Evolutionary conservation across 805 yeast genomes (phyloP), one percentile per base, ranked within the genome.

Genomic region (Maudiozyma pseudohumilis): DNA sequence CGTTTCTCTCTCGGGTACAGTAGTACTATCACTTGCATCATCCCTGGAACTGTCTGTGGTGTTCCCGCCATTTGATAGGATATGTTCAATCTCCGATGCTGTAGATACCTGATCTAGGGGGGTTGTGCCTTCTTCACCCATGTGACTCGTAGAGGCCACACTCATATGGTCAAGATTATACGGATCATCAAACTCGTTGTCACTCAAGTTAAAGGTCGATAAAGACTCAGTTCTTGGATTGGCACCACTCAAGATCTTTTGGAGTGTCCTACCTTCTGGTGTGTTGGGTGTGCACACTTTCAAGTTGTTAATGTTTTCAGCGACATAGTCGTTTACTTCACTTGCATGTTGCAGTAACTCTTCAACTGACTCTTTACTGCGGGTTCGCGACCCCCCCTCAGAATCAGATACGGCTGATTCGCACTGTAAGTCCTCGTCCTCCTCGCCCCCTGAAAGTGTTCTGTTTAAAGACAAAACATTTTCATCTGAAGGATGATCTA

Each of bases 121-220:
- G 3, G 25, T 15, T 31, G 13, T 21, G 9, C 11, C 17, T 18
- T 16, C 22, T 13, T 12, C 17, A 7, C 26, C 20, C 8, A 12
- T 20, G 9, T 31, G 34, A 17, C 21, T 24, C 7, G 23, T 15
- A 3, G 36, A 26, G 17, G 16, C 33, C 6, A 12, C 29, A 9
- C 20, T 25, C 4, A 20, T 5, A 12, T 29, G 21, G 26, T 43
- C 46, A n/a, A 40, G 26, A 5, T 38, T 25, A 25, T 36, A 40
- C 10, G 27, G 29, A 3, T 42, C 49, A 5, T 45, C 52, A 7
- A 27, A 13, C 16, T 46, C 55, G 24, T 38, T 40, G 13, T 50
- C 60, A 36, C 59, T 54, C 29, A 55, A 40, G 21, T 52, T 53
- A 33, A 55, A 55, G 35, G 55, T 55, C 9, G 60, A 55, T 24